phyloP scores from a whole-genome alignment of 176 grass and related monocot species.

The Musa itinerans region DNA sequence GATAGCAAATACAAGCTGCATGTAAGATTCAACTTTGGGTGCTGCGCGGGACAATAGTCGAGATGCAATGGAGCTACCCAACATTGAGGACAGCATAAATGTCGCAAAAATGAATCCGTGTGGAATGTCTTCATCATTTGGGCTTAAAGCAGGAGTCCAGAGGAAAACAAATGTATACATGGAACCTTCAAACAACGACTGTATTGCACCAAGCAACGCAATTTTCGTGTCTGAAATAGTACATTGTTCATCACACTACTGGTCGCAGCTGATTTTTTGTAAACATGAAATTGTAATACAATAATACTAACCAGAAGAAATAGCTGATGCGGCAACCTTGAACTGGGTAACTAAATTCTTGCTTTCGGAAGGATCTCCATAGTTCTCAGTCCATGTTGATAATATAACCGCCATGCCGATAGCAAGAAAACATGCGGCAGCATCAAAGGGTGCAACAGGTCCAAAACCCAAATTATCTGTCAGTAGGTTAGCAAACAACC shows the following conservation, averaged over 20 bases:
- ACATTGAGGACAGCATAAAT: constrained; percentile 16
- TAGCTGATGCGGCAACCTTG: constrained; percentile 12
- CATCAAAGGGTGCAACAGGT: constrained; percentile 19
- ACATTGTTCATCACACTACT: not conserved
- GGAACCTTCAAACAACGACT: constrained; percentile 21
- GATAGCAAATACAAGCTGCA: constrained; percentile 17
- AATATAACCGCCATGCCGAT: constrained; percentile 20
- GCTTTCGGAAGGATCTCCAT: constrained; percentile 20
- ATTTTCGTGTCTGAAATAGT: constrained; percentile 16
- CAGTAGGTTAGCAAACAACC: constrained; percentile 21
- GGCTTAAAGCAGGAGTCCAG: constrained; percentile 20
- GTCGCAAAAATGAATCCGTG: constrained; percentile 22
- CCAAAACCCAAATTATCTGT: constrained; percentile 19
- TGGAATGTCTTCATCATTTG: constrained; percentile 22
- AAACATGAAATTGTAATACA: not conserved
- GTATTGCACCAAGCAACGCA: constrained; percentile 18
- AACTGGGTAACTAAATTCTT: constrained; percentile 17
- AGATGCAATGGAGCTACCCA: constrained; percentile 21
- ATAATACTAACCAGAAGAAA: constrained; percentile 19
- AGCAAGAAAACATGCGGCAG: constrained; percentile 20
- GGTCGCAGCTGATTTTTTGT: not conserved
- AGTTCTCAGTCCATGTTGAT: constrained; percentile 22
- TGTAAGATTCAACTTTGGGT: constrained; percentile 12
- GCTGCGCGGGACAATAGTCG: not conserved
- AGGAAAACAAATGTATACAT: constrained; percentile 24